Percentiles rank a stretch among this genome's conserved stretches.
These are phyloP conservation scores for Saccharum officinarum DNA, from an alignment of 176 grass and related monocot genomes.

Conservation along the genomic window DNA sequence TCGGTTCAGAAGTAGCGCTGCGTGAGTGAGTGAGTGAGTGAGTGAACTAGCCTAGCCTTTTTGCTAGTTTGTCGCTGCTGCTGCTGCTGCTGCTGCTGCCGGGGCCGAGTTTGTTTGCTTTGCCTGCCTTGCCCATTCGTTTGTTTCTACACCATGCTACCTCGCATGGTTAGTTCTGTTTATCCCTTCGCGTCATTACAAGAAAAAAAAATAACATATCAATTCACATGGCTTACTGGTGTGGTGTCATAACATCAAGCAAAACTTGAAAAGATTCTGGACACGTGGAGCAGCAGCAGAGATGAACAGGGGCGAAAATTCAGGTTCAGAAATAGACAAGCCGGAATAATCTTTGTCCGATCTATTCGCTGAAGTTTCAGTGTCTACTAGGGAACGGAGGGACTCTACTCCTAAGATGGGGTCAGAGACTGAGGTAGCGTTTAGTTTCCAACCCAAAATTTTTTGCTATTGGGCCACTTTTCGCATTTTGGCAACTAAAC, in stretches of 20 bases:
- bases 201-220: background rate
- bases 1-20: background rate
- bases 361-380: too few species aligned
- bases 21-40: background rate
- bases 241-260: background rate
- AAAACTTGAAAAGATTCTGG: too few species aligned
- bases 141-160: constrained; percentile 34
- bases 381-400: too few species aligned
- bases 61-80: background rate
- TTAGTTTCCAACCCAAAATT: too few species aligned
- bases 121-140: background rate
- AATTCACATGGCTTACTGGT: background rate
- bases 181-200: background rate
- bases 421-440: too few species aligned
- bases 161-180: constrained; percentile 43
- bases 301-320: too few species aligned
- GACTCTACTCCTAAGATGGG: too few species aligned
- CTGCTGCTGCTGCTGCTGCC: background rate
- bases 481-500: too few species aligned
- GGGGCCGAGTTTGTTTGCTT: background rate
- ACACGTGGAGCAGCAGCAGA: too few species aligned
- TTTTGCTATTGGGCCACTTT: too few species aligned
- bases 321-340: too few species aligned
- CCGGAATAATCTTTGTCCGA: too few species aligned
- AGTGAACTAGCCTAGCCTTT: background rate